Percentiles rank a stretch among this genome's conserved stretches.
Evolutionary conservation across 192 early-diverging fungal species (phyloP).

Genomic region (Backusella sp.): DNA sequence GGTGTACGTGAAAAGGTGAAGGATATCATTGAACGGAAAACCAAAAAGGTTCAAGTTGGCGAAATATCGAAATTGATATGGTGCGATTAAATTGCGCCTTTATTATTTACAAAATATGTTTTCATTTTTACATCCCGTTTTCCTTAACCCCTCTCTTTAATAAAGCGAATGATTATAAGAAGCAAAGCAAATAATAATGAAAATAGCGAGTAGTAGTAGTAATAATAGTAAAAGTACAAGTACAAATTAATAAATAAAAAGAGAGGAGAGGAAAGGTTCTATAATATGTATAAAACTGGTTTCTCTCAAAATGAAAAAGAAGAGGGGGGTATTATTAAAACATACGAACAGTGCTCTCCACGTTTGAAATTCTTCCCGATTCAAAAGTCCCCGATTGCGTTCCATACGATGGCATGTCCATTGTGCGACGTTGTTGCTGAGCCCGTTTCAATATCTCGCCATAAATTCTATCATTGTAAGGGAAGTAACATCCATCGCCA

Average conservation of each 20-base stretch:
- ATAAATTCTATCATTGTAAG: constrained; percentile 24
- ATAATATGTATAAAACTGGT: not conserved
- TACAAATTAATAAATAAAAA: not conserved
- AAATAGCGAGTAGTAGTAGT: not conserved
- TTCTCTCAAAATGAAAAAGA: not conserved
- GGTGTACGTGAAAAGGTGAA: constrained; percentile 63
- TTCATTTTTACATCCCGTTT: not conserved
- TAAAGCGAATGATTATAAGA: too few species aligned
- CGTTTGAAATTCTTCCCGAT: not conserved
- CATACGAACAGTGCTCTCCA: constrained; percentile 7
- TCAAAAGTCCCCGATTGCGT: not conserved
- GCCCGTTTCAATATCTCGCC: constrained; percentile 20
- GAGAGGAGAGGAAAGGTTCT: not conserved
- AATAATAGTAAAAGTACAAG: not conserved
- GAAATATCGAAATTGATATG: not conserved
- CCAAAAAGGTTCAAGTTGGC: not conserved
- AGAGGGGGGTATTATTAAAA: not conserved
- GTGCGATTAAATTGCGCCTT: not conserved
- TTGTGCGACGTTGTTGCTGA: constrained; percentile 7
- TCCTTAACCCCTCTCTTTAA: not conserved
- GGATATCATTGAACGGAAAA: constrained; percentile 56
- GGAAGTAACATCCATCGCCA: constrained; percentile 30
- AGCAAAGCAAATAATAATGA: not conserved
- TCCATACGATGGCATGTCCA: not conserved
- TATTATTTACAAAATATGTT: not conserved